These are phyloP conservation scores for Russula ochroleuca DNA, from an alignment of 768 basidiomycete genomes.

Conservation along the genomic window DNA sequence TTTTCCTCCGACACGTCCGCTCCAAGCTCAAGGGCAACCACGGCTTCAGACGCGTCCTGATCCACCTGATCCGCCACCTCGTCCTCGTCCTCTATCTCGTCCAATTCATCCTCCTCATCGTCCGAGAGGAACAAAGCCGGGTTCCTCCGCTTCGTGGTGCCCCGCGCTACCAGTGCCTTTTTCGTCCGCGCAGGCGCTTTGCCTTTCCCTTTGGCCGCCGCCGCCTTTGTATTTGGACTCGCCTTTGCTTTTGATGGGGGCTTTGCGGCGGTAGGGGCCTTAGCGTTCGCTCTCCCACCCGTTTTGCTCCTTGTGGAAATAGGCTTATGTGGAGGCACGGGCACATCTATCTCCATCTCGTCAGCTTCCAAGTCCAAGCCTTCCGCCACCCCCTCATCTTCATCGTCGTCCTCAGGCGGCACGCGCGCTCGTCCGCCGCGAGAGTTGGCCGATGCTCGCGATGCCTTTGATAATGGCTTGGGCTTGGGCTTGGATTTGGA, in stretches of 20 bases:
- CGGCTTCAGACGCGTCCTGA: conserved; percentile 1
- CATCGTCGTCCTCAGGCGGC: background rate
- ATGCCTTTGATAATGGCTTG: conserved; percentile 1
- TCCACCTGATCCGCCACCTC: background rate
- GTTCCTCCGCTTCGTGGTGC: background rate
- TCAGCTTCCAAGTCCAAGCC: background rate
- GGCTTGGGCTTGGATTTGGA: conserved; percentile 2
- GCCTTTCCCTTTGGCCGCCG: background rate
- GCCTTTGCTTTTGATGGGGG: conserved; percentile 15
- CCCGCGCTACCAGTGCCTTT: background rate
- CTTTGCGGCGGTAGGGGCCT: background rate
- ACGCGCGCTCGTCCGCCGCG: conserved; percentile 1
- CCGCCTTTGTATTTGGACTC: too few species aligned
- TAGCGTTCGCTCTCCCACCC: background rate
- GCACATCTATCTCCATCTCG: background rate
- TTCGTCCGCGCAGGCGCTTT: background rate
- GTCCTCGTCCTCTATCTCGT: background rate
- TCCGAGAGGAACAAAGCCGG: conserved; percentile 23
- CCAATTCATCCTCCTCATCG: conserved; percentile 8
- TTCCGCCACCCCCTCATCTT: background rate
- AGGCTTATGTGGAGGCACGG: background rate
- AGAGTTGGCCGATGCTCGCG: background rate
- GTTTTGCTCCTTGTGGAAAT: conserved; percentile 2
- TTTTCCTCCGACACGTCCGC: background rate
- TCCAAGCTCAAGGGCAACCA: background rate